Conservation (phyloP, 345 rosid species). For the Clarkia xantiana region DNA sequence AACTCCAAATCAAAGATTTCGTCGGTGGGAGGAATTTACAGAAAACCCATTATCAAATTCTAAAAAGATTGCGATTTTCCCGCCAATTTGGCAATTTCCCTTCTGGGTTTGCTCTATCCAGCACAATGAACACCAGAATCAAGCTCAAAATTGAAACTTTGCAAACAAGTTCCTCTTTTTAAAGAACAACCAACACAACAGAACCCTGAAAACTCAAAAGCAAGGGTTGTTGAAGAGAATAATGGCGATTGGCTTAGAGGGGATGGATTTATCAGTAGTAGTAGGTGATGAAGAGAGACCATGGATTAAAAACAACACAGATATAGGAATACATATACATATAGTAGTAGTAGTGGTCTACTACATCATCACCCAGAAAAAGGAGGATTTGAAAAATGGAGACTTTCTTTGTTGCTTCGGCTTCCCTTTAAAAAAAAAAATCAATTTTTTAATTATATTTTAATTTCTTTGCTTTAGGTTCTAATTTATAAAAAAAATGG, state of each 20-base stretch:
- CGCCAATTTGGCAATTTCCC: constrained; percentile 17
- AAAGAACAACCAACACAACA: neutral
- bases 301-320: no score
- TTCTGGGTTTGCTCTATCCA: constrained; percentile 12
- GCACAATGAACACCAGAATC: constrained; percentile 6
- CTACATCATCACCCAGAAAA: constrained; percentile 11
- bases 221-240: neutral
- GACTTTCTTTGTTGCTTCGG: constrained; percentile 18
- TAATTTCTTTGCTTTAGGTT: neutral
- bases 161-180: neutral
- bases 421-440: constrained; percentile 16
- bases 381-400: constrained; percentile 19
- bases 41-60: constrained; percentile 17
- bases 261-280: no score
- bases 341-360: constrained; percentile 4
- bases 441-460: constrained; percentile 1
- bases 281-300: no score
- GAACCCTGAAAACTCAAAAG: neutral
- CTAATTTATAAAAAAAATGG: neutral
- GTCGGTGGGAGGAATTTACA: constrained; percentile 8
- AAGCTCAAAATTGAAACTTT: constrained; percentile 9
- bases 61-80: no score
- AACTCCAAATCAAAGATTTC: constrained; percentile 4
- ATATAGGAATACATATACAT: no score
- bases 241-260: neutral